Evolutionary conservation across 1,284 basidiomycete genomes (phyloP), one percentile per base, ranked within the genome.

Genomic region (Xerocomus amazonicus): DNA sequence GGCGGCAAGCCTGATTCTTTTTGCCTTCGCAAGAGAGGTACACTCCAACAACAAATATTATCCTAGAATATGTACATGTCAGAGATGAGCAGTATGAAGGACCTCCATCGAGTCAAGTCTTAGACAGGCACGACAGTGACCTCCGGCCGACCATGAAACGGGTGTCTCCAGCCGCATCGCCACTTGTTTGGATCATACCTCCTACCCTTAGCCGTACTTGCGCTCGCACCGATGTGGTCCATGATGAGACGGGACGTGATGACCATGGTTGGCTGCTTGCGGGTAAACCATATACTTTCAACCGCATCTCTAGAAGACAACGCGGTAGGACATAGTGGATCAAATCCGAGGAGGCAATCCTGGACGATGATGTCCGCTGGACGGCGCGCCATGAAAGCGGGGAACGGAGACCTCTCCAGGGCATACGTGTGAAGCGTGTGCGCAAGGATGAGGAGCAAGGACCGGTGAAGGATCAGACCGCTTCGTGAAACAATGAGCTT

Each of bases 291-390:
- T 31, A 36, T 10, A 3, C 27, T 16, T 3, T 53, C 45, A 0
- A 29, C 19, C 6, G 7, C 12, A n/a, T 56, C 50, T 33, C 29
- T 53, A 6, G 51, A 48, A 9, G 51, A 40, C 16, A 28, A 12
- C 13, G 48, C 51, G 28, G 56, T 51, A 9, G 70, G 63, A 48
- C 71, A 73, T 2, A 72, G 44, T 1, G 69, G 67, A 52, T 73
- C 68, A 6, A 37, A 34, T 3, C 72, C 73, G 6, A 72, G 56
- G 23, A 75, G 60, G 51, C 71, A 75, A 38, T 75, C 73, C 50
- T 75, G 73, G 44, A 73, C 60, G 29, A 73, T 58, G n/a, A 73
- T 51, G 36, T 73, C 74, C n/a, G 70, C 58, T 12, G 73, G 67
- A 37, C 71, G 65, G 16, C 52, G 61, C 28, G 51, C 32, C 17